Conservation (phyloP, 768 basidiomycete genomes). For the Rhodosporidiobolus sp. region DNA sequence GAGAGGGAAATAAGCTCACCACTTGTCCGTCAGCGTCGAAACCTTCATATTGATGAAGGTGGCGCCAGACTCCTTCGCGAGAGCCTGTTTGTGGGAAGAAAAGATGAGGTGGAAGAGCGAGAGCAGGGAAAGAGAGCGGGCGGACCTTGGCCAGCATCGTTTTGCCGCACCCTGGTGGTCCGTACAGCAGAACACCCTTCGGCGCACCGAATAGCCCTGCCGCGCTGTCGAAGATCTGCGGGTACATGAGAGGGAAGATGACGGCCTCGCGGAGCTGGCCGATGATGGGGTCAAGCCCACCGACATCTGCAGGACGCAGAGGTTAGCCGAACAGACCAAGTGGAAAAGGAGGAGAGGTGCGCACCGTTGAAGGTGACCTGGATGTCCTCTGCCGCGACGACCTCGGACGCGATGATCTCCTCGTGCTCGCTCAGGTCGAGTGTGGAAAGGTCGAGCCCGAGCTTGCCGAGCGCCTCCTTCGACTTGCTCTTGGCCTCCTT, state of each 20-base stretch:
- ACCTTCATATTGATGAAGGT: slow-evolving; percentile 89
- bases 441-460: slow-evolving; percentile 43
- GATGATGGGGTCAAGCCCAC: slow-evolving; percentile 87
- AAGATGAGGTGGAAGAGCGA: neutral
- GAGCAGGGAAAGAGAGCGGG: neutral
- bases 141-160: slow-evolving; percentile 88
- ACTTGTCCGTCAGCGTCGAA: slow-evolving; percentile 68
- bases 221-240: slow-evolving; percentile 73
- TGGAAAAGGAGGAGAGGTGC: slow-evolving; percentile 34
- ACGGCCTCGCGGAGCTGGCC: slow-evolving; percentile 87
- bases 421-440: slow-evolving; percentile 88
- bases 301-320: slow-evolving; percentile 62
- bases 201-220: slow-evolving; percentile 83
- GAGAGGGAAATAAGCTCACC: slow-evolving; percentile 14
- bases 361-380: slow-evolving; percentile 67
- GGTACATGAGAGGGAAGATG: slow-evolving; percentile 89
- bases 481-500: slow-evolving; percentile 49
- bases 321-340: neutral
- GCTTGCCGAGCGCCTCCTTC: slow-evolving; percentile 47
- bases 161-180: slow-evolving; percentile 97
- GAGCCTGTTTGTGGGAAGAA: slow-evolving; percentile 52
- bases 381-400: slow-evolving; percentile 90
- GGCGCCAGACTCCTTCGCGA: slow-evolving; percentile 94
- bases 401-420: slow-evolving; percentile 83
- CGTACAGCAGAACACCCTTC: slow-evolving; percentile 91